Conservation (phyloP, 2,329 filamentous ascomycete species). For the Aspergillus sp. region DNA sequence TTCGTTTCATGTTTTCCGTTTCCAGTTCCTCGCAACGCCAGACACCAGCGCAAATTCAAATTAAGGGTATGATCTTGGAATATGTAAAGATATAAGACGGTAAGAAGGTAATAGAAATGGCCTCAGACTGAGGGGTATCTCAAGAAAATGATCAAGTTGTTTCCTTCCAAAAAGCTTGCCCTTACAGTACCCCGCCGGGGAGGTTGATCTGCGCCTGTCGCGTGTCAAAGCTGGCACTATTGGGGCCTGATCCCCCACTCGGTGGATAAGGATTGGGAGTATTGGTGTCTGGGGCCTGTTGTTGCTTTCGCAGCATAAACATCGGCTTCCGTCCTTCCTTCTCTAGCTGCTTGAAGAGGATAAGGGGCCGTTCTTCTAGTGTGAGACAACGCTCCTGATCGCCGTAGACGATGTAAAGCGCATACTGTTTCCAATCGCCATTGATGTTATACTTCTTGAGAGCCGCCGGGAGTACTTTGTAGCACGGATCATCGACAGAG, state of each 20-base stretch:
- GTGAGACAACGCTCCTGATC: slow-evolving; percentile 93
- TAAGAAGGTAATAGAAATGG: not conserved
- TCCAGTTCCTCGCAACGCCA: slow-evolving; percentile 4
- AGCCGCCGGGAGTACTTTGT: slow-evolving; percentile 93
- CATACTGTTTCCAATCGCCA: slow-evolving; percentile 95
- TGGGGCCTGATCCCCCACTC: slow-evolving; percentile 28
- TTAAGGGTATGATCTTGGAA: slow-evolving; percentile 2
- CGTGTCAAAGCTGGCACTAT: slow-evolving; percentile 32
- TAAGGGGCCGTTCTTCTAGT: slow-evolving; percentile 88
- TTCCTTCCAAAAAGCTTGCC: not conserved
- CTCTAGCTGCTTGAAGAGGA: slow-evolving; percentile 95
- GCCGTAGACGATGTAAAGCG: slow-evolving; percentile 97
- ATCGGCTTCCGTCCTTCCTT: slow-evolving; percentile 97
- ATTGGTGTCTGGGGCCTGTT: slow-evolving; percentile 49
- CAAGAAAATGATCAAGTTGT: slow-evolving; percentile 10
- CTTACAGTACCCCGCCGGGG: slow-evolving; percentile 33
- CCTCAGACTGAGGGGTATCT: slow-evolving; percentile 20
- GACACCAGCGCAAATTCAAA: not conserved
- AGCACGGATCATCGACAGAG: slow-evolving; percentile 95
- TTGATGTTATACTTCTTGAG: slow-evolving; percentile 99
- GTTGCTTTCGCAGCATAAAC: slow-evolving; percentile 87
- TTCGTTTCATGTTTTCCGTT: not conserved
- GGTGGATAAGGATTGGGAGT: slow-evolving; percentile 17
- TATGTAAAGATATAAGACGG: not conserved
- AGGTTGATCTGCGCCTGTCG: slow-evolving; percentile 33